Evolutionary conservation across 345 rosid genomes (phyloP).

Genomic region (Ceriops decandra): DNA sequence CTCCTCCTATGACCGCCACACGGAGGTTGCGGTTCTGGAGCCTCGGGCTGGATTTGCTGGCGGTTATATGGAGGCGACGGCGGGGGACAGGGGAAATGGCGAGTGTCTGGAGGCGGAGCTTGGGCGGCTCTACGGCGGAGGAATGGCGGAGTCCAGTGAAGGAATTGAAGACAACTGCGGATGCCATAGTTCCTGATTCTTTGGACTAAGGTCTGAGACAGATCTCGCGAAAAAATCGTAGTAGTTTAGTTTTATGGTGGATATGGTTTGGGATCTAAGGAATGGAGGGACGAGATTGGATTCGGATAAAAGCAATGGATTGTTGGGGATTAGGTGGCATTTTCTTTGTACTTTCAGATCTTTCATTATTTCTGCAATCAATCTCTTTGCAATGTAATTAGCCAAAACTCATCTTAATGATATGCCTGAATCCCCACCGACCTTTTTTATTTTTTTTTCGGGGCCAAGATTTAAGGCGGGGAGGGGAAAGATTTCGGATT

Average conservation of each 20-base stretch:
- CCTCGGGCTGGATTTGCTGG: slow-evolving; percentile 57
- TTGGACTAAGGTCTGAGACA: neutral
- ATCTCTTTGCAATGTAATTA: too few relatives aligned
- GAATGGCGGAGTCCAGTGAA: slow-evolving; percentile 73
- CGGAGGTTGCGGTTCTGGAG: slow-evolving; percentile 68
- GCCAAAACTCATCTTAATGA: too few relatives aligned
- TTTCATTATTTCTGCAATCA: neutral
- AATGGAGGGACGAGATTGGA: slow-evolving; percentile 43
- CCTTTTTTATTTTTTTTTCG: too few relatives aligned
- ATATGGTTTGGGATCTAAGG: slow-evolving; percentile 58
- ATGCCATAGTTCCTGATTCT: slow-evolving; percentile 28
- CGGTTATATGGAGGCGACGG: slow-evolving; percentile 26
- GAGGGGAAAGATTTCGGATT: too few relatives aligned
- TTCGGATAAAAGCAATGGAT: slow-evolving; percentile 52
- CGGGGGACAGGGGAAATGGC: slow-evolving; percentile 11
- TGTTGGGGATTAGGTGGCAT: neutral
- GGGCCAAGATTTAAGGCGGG: too few relatives aligned
- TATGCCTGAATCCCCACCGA: too few relatives aligned
- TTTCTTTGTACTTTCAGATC: neutral
- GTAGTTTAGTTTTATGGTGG: slow-evolving; percentile 25
- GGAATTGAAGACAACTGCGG: slow-evolving; percentile 66
- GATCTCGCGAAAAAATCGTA: neutral
- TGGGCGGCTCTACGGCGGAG: slow-evolving; percentile 33
- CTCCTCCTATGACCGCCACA: slow-evolving; percentile 90
- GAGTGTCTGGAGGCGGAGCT: slow-evolving; percentile 24